phyloP scores from a whole-genome alignment of 1,284 basidiomycete genomes.

The Malassezia brasiliensis region DNA sequence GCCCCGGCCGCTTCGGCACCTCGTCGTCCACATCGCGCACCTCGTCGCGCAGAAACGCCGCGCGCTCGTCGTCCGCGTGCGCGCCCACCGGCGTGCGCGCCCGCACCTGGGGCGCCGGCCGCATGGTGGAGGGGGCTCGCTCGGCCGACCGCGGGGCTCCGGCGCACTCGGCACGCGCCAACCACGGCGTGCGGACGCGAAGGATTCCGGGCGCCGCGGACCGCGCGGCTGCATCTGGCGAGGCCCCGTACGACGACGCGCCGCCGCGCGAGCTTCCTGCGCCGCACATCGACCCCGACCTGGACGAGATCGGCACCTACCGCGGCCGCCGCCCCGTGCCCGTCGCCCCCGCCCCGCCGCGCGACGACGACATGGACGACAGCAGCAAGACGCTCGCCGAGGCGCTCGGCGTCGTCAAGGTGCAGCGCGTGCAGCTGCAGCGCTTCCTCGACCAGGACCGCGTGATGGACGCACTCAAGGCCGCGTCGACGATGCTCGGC shows the following conservation, averaged over 20 bases:
- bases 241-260: too few species aligned
- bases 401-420: conserved; percentile 44
- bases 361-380: conserved; percentile 36
- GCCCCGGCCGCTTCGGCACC: conserved; percentile 5
- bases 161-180: background rate
- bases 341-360: background rate
- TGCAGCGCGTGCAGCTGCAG: conserved; percentile 46
- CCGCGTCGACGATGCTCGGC: conserved; percentile 44
- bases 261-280: too few species aligned
- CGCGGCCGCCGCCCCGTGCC: conserved; percentile 1
- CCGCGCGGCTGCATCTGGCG: background rate
- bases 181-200: background rate
- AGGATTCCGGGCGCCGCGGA: background rate
- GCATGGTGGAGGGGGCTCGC: conserved; percentile 2
- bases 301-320: conserved; percentile 4
- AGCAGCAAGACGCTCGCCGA: conserved; percentile 41
- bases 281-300: too few species aligned
- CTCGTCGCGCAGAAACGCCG: conserved; percentile 9
- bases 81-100: conserved; percentile 4
- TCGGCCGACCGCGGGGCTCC: too few species aligned
- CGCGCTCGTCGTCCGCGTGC: conserved; percentile 9
- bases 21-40: conserved; percentile 2
- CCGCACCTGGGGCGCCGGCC: conserved; percentile 2
- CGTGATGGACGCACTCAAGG: conserved; percentile 47
- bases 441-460: conserved; percentile 40